Evolutionary conservation across 2,329 filamentous ascomycete genomes (phyloP).

Genomic region (Talaromyces piceae): DNA sequence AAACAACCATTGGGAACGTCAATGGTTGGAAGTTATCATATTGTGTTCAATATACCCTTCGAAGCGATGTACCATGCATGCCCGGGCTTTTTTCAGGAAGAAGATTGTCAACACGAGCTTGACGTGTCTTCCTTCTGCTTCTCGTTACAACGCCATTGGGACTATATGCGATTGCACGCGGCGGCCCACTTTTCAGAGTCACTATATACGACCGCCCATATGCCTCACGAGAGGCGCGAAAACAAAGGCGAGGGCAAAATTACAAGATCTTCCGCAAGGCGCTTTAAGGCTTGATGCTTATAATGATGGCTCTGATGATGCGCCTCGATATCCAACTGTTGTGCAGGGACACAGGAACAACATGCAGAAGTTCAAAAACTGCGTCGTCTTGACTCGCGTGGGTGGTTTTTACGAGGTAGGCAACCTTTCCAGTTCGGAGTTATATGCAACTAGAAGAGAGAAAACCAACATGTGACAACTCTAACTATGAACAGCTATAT

Average conservation of each 20-base stretch:
- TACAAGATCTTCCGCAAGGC: constrained; percentile 51
- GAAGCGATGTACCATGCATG: constrained; percentile 9
- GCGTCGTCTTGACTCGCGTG: constrained; percentile 83
- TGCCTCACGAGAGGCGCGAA: constrained; percentile 26
- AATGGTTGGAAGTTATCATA: neutral
- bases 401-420: constrained; percentile 84
- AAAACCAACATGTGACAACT: neutral
- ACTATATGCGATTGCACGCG: constrained; percentile 9
- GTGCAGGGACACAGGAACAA: constrained; percentile 79
- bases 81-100: constrained; percentile 5
- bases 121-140: constrained; percentile 12
- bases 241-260: constrained; percentile 29
- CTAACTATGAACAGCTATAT: constrained; percentile 55
- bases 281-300: constrained; percentile 39
- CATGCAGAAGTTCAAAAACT: constrained; percentile 85
- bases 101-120: constrained; percentile 11
- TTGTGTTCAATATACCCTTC: neutral
- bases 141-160: neutral
- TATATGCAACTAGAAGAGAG: neutral
- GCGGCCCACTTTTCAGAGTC: constrained; percentile 6
- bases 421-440: no score
- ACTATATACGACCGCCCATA: constrained; percentile 11
- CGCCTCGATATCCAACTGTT: constrained; percentile 71
- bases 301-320: constrained; percentile 38
- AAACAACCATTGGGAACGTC: constrained; percentile 1